These are phyloP conservation scores for Boletellus emodensis DNA, from an alignment of 768 basidiomycete genomes.

Conservation along the genomic window DNA sequence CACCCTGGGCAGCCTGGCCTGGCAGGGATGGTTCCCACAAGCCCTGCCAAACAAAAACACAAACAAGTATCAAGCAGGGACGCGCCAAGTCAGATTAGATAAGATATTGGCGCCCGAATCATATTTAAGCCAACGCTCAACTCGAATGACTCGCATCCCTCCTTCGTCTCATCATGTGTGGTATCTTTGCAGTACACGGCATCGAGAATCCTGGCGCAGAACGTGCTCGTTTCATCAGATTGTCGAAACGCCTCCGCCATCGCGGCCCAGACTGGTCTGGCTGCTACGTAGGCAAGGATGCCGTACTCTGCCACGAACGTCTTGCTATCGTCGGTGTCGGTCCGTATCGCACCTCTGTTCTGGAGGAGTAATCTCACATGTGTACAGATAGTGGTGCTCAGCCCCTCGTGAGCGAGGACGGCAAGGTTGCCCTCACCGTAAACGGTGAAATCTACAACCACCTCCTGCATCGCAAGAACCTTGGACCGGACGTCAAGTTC, in stretches of 20 bases:
- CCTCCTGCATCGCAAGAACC: conserved; percentile 63
- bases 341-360: conserved; percentile 35
- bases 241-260: conserved; percentile 87
- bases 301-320: conserved; percentile 89
- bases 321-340: conserved; percentile 98
- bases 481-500: conserved; percentile 70
- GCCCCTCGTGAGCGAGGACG: conserved; percentile 84
- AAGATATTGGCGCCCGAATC: too few species aligned
- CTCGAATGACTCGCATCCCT: too few species aligned
- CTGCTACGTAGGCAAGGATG: conserved; percentile 79
- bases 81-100: too few species aligned
- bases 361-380: background rate
- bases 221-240: conserved; percentile 72
- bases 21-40: too few species aligned
- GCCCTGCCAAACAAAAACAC: too few species aligned
- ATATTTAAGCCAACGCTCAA: too few species aligned
- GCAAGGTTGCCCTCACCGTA: conserved; percentile 79
- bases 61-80: too few species aligned
- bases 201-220: conserved; percentile 65
- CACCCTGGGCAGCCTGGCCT: too few species aligned
- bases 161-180: conserved; percentile 62
- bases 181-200: conserved; percentile 85
- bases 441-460: conserved; percentile 99
- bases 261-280: conserved; percentile 99
- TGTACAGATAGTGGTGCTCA: conserved; percentile 92